Percentiles rank a stretch among this genome's conserved stretches.
Conservation (phyloP, 2,329 filamentous ascomycete species). For the Ceratocystis ficicola region DNA sequence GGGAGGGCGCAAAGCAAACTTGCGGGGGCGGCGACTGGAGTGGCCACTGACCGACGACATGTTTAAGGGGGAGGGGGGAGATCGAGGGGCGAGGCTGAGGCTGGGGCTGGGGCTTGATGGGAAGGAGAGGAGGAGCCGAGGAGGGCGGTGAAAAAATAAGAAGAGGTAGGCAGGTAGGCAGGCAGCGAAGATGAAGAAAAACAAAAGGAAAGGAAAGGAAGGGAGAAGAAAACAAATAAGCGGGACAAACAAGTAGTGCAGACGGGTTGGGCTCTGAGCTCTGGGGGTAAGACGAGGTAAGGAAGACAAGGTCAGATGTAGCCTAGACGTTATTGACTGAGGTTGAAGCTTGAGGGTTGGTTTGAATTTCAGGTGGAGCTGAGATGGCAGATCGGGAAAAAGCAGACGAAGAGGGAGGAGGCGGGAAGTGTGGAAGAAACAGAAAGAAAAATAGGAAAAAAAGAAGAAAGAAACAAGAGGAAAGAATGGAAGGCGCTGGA, state of each 20-base stretch:
- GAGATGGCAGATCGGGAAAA: not conserved
- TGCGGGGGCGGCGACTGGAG: slow-evolving; percentile 35
- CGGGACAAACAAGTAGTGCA: not conserved
- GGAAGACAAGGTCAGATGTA: not conserved
- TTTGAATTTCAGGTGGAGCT: too few species aligned
- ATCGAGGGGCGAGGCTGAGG: too few species aligned
- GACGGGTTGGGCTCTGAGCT: too few species aligned
- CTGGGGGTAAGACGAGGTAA: not conserved
- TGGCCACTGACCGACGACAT: slow-evolving; percentile 1
- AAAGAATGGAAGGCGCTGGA: not conserved
- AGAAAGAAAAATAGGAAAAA: not conserved
- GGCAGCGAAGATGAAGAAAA: slow-evolving; percentile 1
- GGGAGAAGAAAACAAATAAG: not conserved
- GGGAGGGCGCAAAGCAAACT: slow-evolving; percentile 53
- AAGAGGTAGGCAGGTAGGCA: not conserved
- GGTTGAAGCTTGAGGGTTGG: too few species aligned
- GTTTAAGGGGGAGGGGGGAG: slow-evolving; percentile 28
- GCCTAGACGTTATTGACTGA: not conserved
- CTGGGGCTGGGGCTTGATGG: not conserved
- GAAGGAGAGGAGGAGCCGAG: slow-evolving; percentile 4
- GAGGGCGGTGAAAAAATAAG: slow-evolving; percentile 22
- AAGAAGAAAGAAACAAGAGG: not conserved
- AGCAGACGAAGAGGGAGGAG: not conserved
- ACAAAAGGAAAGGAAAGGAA: not conserved
- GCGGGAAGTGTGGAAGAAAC: not conserved